Conservation (phyloP, 768 basidiomycete species). For the Leccinum subgranulosum region DNA sequence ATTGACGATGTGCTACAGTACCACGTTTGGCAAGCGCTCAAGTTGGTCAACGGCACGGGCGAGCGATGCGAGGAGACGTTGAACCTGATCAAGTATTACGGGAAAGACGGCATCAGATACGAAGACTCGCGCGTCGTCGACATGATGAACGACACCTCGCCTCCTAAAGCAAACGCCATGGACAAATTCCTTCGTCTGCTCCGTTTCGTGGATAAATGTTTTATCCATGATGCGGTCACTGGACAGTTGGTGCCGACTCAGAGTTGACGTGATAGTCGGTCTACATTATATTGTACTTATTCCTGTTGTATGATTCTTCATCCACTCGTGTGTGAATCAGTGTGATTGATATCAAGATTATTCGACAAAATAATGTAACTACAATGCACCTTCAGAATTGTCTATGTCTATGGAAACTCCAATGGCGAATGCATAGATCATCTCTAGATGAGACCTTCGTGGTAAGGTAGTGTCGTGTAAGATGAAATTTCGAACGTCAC, state of each 20-base stretch:
- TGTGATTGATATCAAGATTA: no score
- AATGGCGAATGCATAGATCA: no score
- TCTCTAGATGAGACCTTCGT: no score
- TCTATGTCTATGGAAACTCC: no score
- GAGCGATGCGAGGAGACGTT: slow-evolving; percentile 50
- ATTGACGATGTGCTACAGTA: slow-evolving; percentile 16
- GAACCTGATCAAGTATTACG: slow-evolving; percentile 52
- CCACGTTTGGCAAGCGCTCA: slow-evolving; percentile 54
- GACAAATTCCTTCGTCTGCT: slow-evolving; percentile 49
- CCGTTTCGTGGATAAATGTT: slow-evolving; percentile 45
- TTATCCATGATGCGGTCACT: slow-evolving; percentile 21
- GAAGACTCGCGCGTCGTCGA: slow-evolving; percentile 48
- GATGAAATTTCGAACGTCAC: no score
- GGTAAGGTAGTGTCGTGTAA: no score
- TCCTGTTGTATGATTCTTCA: not conserved
- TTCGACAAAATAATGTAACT: no score
- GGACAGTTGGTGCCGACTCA: slow-evolving; percentile 1
- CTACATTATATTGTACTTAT: slow-evolving; percentile 1
- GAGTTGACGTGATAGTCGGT: slow-evolving; percentile 1
- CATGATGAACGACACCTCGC: slow-evolving; percentile 46
- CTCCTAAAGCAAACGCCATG: slow-evolving; percentile 44
- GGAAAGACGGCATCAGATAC: slow-evolving; percentile 47
- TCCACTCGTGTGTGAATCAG: no score
- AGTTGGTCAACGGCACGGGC: slow-evolving; percentile 40
- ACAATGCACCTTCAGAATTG: no score